phyloP scores from a whole-genome alignment of 2,329 filamentous ascomycete species.

The Knoxdaviesia proteae region DNA sequence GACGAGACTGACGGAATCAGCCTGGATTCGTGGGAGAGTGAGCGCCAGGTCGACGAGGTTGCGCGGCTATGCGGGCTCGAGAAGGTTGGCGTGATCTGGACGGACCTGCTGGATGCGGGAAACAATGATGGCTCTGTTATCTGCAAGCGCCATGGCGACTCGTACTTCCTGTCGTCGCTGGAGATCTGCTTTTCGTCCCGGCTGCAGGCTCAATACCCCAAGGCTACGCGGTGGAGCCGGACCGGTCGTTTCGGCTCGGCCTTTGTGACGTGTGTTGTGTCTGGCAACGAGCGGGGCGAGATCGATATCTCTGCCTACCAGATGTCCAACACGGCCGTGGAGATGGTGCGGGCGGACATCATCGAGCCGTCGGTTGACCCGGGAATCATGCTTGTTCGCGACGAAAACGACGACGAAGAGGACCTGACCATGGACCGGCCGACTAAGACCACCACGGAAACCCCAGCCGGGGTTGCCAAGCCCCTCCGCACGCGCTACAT shows the following conservation, averaged over 20 bases:
- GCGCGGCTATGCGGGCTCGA: conserved; percentile 70
- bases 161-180: conserved; percentile 79
- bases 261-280: conserved; percentile 89
- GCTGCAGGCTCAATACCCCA: conserved; percentile 72
- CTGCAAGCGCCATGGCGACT: conserved; percentile 90
- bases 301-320: conserved; percentile 87
- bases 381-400: conserved; percentile 79
- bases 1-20: conserved; percentile 79
- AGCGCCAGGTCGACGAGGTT: conserved; percentile 60
- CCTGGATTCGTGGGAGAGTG: conserved; percentile 65
- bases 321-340: conserved; percentile 82
- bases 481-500: conserved; percentile 56
- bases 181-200: conserved; percentile 80
- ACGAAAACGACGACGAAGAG: conserved; percentile 46
- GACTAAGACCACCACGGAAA: neutral
- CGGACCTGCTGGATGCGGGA: conserved; percentile 70
- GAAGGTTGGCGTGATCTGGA: conserved; percentile 84
- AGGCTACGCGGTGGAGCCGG: conserved; percentile 90
- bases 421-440: conserved; percentile 17
- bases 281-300: conserved; percentile 74
- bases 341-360: conserved; percentile 91
- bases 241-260: conserved; percentile 86
- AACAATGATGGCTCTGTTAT: conserved; percentile 67
- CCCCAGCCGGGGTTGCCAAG: conserved; percentile 12
- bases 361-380: conserved; percentile 90